phyloP scores from a whole-genome alignment of 1,139 yeast genomes.

The Suhomyces wounanorum region DNA sequence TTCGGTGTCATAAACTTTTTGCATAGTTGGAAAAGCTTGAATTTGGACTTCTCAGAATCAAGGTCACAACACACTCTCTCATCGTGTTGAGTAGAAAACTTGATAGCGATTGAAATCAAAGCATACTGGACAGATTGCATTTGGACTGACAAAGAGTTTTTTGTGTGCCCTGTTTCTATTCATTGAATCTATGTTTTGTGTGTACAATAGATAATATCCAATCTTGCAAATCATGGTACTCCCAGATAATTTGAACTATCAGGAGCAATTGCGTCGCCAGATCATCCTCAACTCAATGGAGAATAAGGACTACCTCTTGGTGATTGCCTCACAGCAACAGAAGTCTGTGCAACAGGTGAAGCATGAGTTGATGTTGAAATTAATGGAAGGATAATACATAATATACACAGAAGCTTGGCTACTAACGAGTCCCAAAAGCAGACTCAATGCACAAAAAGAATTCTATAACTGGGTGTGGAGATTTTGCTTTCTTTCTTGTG shows the following conservation, averaged over 20 bases:
- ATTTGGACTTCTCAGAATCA: too few species aligned
- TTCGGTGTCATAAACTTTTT: too few species aligned
- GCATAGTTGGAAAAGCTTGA: too few species aligned
- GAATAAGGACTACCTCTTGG: constrained; percentile 44
- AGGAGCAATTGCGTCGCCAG: constrained; percentile 43
- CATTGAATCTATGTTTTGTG: too few species aligned
- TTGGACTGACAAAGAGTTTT: too few species aligned
- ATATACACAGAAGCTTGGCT: constrained; percentile 1
- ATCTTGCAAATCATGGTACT: not conserved
- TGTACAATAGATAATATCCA: too few species aligned
- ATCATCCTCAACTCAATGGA: constrained; percentile 45
- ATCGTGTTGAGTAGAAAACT: too few species aligned
- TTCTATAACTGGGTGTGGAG: not conserved
- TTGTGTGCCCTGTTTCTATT: not conserved
- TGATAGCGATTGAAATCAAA: too few species aligned
- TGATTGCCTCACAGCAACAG: constrained; percentile 46
- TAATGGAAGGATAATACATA: constrained; percentile 14
- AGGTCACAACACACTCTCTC: too few species aligned
- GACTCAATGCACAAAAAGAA: not conserved
- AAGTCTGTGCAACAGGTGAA: constrained; percentile 47
- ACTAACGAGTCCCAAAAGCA: not conserved
- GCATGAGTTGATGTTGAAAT: constrained; percentile 35
- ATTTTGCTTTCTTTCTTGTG: not conserved
- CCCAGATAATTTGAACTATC: constrained; percentile 26
- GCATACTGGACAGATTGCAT: too few species aligned